Evolutionary conservation across 2,329 filamentous ascomycete species (phyloP), one percentile per base, ranked within the genome.

Genomic region (Epichloe brachyelytri): DNA sequence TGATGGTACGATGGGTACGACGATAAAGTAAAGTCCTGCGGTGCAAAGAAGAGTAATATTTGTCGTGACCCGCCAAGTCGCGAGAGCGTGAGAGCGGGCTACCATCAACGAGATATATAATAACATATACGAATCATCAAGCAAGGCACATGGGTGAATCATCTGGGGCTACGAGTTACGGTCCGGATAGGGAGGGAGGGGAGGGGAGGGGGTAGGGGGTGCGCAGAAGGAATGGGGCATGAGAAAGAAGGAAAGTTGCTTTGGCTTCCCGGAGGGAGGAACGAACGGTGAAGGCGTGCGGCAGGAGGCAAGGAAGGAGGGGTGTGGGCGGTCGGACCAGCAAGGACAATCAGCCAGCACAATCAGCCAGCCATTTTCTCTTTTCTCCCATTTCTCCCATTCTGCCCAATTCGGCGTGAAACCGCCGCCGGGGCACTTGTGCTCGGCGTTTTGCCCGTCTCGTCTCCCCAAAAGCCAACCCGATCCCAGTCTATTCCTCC

Each of bases 141-240:
- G 56, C 52, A 51, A 54, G 56, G 57, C 57, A 59, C 57, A 57
- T 58, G 54, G 55, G 49, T 59, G 52, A 54, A 54, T 57, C 52
- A 54, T 53, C 48, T 54, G 53, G 53, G 49, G 50, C 41, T 50
- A n/a, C 17, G 36, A 17, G 19, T 20, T 33, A 3, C 17, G 17
- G 40, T 41, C 26, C 6, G 49, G 26, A 46, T 11, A 26, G 22
- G 22, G 22, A 26, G 22, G 22, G 19, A 19, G 14, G 19, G 12
- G 17, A 12, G 19, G 20, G 7, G 34, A 10, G 34, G 1, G 17
- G 30, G n/a, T n/a, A 10, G 43, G 46, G 22, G 17, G 41, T 49
- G 43, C 15, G 30, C 7, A 36, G 46, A 48, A 38, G 15, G 39
- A 40, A 34, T n/a, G 43, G 19, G 30, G 43, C 26, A 22, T 12